Percentiles rank a stretch among this genome's conserved stretches.
Conservation (phyloP, 73 alveolate genomes). For the Symbiodinium pilosum region DNA sequence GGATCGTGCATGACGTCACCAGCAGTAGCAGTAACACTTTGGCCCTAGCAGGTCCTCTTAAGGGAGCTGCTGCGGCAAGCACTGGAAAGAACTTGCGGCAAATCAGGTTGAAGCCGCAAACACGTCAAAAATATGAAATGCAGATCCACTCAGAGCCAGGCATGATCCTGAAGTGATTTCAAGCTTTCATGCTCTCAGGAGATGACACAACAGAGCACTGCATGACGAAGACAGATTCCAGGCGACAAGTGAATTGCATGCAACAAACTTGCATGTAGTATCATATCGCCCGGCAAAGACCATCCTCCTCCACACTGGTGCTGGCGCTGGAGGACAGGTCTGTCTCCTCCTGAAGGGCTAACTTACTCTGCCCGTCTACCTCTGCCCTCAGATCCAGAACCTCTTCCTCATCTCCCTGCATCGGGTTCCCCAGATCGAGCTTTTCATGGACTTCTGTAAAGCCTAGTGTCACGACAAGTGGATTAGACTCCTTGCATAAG, state of each 20-base stretch:
- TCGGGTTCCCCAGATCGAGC: constrained; percentile 76
- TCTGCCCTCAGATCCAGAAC: not conserved
- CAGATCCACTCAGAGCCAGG: not conserved
- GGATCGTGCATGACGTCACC: no score
- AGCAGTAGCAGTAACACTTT: not conserved
- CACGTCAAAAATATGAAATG: no score
- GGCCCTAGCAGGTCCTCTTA: not conserved
- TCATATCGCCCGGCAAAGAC: not conserved
- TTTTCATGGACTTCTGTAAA: constrained; percentile 50
- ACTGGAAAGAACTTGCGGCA: not conserved
- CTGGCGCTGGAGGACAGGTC: not conserved
- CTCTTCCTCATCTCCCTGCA: constrained; percentile 50
- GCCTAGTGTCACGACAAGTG: not conserved
- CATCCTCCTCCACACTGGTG: not conserved
- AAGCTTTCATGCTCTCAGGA: not conserved
- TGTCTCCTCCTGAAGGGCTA: not conserved
- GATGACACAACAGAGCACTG: no score
- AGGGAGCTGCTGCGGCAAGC: constrained; percentile 18
- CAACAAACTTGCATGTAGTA: not conserved
- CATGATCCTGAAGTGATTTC: not conserved
- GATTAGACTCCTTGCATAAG: not conserved
- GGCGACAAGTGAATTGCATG: not conserved
- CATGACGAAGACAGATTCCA: no score
- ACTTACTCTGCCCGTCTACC: no score
- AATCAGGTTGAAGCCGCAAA: not conserved